These are phyloP conservation scores for Skeletonema costatum DNA, from an alignment of 108 stramenopile genomes.

Conservation along the genomic window DNA sequence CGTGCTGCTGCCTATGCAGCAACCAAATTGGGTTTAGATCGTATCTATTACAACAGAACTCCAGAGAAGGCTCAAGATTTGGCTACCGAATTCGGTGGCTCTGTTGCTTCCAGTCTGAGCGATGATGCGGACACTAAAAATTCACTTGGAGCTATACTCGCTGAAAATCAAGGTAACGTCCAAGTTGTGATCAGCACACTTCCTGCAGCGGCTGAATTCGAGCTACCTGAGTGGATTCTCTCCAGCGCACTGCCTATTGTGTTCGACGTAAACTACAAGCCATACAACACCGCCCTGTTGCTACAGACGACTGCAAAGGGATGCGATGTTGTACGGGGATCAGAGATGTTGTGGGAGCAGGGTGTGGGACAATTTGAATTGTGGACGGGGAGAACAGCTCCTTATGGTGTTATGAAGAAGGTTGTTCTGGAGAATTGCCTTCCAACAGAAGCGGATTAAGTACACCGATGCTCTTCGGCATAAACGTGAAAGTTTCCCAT, in stretches of 20 bases:
- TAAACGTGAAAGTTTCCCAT: conserved; percentile 32
- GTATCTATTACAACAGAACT: conserved; percentile 95
- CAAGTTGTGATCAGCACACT: conserved; percentile 91
- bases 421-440: conserved; percentile 87
- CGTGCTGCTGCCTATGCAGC: conserved; percentile 93
- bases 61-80: conserved; percentile 88
- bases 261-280: conserved; percentile 97
- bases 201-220: conserved; percentile 90
- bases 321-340: conserved; percentile 89
- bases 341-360: conserved; percentile 98
- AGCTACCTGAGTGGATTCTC: conserved; percentile 85
- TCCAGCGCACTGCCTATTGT: conserved; percentile 51
- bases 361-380: conserved; percentile 96
- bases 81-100: conserved; percentile 88
- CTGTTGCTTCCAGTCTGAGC: conserved; percentile 72
- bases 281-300: conserved; percentile 89
- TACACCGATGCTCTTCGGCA: too few relatives aligned
- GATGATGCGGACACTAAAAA: conserved; percentile 21
- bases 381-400: conserved; percentile 92
- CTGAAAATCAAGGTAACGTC: conserved; percentile 31
- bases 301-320: conserved; percentile 81
- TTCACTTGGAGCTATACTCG: conserved; percentile 38
- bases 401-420: conserved; percentile 86
- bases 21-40: conserved; percentile 77
- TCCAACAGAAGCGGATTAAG: conserved; percentile 34